Evolutionary conservation across 176 grass and related monocot genomes (phyloP).

Genomic region (Aegilops longissima): DNA sequence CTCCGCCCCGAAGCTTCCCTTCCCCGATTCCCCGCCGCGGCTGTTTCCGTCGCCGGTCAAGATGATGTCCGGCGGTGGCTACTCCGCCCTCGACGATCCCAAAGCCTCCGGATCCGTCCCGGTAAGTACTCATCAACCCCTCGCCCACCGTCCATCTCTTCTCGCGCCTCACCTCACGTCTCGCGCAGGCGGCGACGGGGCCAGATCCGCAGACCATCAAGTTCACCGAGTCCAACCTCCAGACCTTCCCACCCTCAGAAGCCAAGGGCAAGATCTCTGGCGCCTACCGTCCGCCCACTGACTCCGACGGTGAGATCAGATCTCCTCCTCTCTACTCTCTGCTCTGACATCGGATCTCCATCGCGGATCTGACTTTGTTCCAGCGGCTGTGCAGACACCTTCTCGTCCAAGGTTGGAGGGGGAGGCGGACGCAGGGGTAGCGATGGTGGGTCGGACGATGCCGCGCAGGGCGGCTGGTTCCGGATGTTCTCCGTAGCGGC

Average conservation of each 20-base stretch:
- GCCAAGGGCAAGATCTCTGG: slow-evolving; percentile 85
- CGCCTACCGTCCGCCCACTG: slow-evolving; percentile 85
- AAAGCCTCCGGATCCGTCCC: slow-evolving; percentile 91
- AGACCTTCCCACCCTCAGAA: slow-evolving; percentile 87
- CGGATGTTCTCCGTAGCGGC: slow-evolving; percentile 77
- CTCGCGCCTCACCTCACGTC: neutral
- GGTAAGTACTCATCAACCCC: slow-evolving; percentile 38
- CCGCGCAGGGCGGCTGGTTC: slow-evolving; percentile 76
- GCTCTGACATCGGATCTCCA: neutral
- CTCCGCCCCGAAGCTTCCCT: slow-evolving; percentile 12
- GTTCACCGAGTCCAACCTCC: slow-evolving; percentile 84
- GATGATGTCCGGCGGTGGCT: slow-evolving; percentile 95
- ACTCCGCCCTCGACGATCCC: slow-evolving; percentile 80
- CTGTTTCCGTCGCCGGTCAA: slow-evolving; percentile 35
- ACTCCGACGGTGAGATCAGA: slow-evolving; percentile 85
- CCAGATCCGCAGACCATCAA: slow-evolving; percentile 75
- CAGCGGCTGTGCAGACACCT: slow-evolving; percentile 55
- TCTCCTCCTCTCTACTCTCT: neutral
- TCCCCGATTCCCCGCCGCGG: neutral
- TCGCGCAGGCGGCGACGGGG: slow-evolving; percentile 55
- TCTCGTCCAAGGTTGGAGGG: slow-evolving; percentile 61
- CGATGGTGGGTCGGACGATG: slow-evolving; percentile 51
- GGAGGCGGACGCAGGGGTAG: slow-evolving; percentile 38
- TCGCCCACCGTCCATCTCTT: slow-evolving; percentile 2
- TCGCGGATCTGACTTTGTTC: slow-evolving; percentile 29